Percentiles rank a stretch among this genome's conserved stretches.
Conservation (phyloP, 495 filamentous ascomycete genomes). For the Aspergillus wentii region DNA sequence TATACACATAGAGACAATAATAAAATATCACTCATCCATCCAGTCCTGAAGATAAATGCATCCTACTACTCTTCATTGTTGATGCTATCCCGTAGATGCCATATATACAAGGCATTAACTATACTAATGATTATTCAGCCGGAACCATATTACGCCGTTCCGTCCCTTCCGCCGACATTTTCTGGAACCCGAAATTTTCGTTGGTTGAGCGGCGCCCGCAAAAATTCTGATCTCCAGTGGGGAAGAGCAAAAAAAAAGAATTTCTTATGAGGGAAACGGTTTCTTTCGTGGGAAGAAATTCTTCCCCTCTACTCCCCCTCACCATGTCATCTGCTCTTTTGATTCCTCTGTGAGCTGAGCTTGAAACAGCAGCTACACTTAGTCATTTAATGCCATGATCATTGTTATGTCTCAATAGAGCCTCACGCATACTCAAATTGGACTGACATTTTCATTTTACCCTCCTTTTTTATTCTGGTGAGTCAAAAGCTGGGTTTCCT, state of each 20-base stretch:
- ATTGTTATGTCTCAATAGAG: neutral
- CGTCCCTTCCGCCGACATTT: conserved; percentile 3
- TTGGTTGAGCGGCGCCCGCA: conserved; percentile 17
- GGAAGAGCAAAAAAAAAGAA: conserved; percentile 7
- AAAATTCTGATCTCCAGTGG: conserved; percentile 11
- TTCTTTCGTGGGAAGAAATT: no score
- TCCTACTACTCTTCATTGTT: no score
- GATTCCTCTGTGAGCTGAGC: neutral
- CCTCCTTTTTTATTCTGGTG: no score
- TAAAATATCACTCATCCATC: no score
- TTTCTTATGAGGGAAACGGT: no score
- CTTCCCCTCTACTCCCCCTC: conserved; percentile 12
- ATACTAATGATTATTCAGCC: conserved; percentile 2
- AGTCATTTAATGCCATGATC: no score
- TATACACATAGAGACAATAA: no score
- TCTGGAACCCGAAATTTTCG: conserved; percentile 3
- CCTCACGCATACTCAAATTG: neutral
- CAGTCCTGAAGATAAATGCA: no score
- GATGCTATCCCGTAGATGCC: no score
- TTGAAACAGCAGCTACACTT: no score
- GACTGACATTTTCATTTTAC: conserved; percentile 6
- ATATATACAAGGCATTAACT: conserved; percentile 9
- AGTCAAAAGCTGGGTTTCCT: no score
- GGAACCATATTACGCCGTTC: no score
- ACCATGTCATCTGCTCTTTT: conserved; percentile 13